Base-by-base conservation (phyloP, 2,329 filamentous ascomycete species). In the Aspergillus tanneri region DNA sequence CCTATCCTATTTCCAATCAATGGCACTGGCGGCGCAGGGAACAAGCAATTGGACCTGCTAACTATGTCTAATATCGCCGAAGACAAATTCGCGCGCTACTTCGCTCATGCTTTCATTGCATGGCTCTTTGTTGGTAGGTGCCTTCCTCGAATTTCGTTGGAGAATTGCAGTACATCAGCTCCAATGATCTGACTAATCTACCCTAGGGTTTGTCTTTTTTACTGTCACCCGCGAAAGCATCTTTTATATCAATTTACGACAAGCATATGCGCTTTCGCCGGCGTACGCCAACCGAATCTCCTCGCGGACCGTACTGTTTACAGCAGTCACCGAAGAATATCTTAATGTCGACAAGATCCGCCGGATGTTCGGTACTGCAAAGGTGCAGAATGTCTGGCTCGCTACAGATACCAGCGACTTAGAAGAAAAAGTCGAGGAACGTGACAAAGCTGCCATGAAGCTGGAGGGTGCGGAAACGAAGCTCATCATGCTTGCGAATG, bases 1-100 rank as follows among this genome's bases (percentile, higher is more conserved):
- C 92, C 93, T 0, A 77, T 96, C 30, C 76, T 97, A 18, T 90
- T 87, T 83, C 91, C 93, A 0, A 75, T 97, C 67, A 95, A 97
- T 68, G 84, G 83, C 25, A 96, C 90, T 1, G 93, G 92, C 22
- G 84, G 85, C 18, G 84, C 76, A 12, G 74, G 73, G 1, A 72
- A 82, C 42, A 49, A 59, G 9, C 80, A 96, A 70, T 79, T 99
- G 34, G 84, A 96, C 62, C 72, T 88, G 3, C 77, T 99, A 55
- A 86, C 85, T 9, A 88, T 95, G 62, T 79, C 85, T 56, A 96
- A 96, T 63, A 77, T 96, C 50, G 70, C 74, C 3, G 8, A 52
- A n/a, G 56, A 71, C 9, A 69, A 78, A 23, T 75, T 77, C n/a
- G 81, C 80, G 58, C 83, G 83, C 55, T 86, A 88, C 67, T 96